Conservation (phyloP, 768 basidiomycete species). For the Chalciporus chontae region DNA sequence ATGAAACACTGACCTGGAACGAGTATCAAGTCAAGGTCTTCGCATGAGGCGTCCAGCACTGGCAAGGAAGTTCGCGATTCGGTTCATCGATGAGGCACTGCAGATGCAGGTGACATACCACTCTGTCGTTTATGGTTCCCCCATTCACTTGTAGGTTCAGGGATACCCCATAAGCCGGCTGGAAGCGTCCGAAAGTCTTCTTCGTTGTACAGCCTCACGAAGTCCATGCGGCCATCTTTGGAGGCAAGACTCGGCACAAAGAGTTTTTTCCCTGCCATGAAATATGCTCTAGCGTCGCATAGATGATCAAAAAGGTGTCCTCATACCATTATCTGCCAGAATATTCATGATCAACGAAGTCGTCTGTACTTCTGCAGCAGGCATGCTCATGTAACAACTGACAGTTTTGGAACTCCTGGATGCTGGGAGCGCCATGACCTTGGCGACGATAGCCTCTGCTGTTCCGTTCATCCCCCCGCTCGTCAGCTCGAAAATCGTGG, state of each 20-base stretch:
- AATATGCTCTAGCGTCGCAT: background rate
- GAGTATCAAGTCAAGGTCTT: slow-evolving; percentile 58
- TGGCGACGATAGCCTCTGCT: slow-evolving; percentile 38
- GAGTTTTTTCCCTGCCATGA: slow-evolving; percentile 51
- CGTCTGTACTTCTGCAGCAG: slow-evolving; percentile 65
- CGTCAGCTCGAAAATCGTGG: slow-evolving; percentile 2
- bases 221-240: slow-evolving; percentile 53
- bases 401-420: slow-evolving; percentile 49
- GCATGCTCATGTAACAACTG: slow-evolving; percentile 83
- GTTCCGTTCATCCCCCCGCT: slow-evolving; percentile 1
- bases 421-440: slow-evolving; percentile 47
- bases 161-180: slow-evolving; percentile 70
- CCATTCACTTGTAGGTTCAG: slow-evolving; percentile 53
- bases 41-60: slow-evolving; percentile 33
- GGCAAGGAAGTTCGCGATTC: slow-evolving; percentile 9
- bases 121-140: slow-evolving; percentile 42
- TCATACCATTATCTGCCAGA: slow-evolving; percentile 49
- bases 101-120: slow-evolving; percentile 39
- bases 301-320: background rate
- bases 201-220: slow-evolving; percentile 56
- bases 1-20: slow-evolving; percentile 51
- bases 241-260: slow-evolving; percentile 66
- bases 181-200: slow-evolving; percentile 59
- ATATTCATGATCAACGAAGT: slow-evolving; percentile 46
- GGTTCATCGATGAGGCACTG: slow-evolving; percentile 2